Conservation (phyloP, 1,139 yeast species). For the Keqinozyma sinolaborantium region DNA sequence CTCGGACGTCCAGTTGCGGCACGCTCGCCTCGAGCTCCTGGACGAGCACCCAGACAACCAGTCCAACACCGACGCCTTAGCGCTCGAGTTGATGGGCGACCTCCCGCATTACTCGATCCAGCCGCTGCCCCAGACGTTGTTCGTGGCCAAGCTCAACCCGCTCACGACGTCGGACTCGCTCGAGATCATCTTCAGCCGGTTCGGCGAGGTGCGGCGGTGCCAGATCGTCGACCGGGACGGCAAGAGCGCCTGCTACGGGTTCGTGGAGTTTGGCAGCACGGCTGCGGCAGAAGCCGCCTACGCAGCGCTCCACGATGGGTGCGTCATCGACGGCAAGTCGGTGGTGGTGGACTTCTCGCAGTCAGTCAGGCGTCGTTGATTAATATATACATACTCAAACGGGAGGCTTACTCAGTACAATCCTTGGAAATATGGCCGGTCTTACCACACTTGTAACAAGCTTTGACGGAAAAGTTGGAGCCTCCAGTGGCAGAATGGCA, state of each 20-base stretch:
- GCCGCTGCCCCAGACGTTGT: slow-evolving; percentile 60
- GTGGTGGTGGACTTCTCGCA: slow-evolving; percentile 70
- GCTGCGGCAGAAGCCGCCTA: slow-evolving; percentile 59
- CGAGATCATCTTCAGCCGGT: slow-evolving; percentile 51
- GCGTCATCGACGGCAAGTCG: slow-evolving; percentile 60
- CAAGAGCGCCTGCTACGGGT: slow-evolving; percentile 56
- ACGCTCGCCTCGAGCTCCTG: slow-evolving; percentile 4
- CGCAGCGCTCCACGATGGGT: slow-evolving; percentile 51
- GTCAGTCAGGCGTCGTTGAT: slow-evolving; percentile 24
- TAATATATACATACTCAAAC: slow-evolving; percentile 1
- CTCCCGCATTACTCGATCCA: slow-evolving; percentile 54
- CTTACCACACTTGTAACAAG: slow-evolving; percentile 44
- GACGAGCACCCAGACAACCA: slow-evolving; percentile 4
- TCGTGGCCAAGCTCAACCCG: slow-evolving; percentile 62
- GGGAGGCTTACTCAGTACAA: slow-evolving; percentile 14
- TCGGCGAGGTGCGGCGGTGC: slow-evolving; percentile 51
- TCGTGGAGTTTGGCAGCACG: slow-evolving; percentile 53
- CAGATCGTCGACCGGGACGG: slow-evolving; percentile 49
- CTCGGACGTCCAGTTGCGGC: slow-evolving; percentile 9
- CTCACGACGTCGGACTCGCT: slow-evolving; percentile 55
- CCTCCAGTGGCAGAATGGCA: slow-evolving; percentile 54
- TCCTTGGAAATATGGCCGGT: slow-evolving; percentile 36
- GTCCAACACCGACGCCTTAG: slow-evolving; percentile 36
- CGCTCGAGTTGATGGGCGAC: slow-evolving; percentile 64
- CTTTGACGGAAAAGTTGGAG: slow-evolving; percentile 37